Evolutionary conservation across 192 early-diverging fungal species (phyloP).

Genomic region (Backusella westeae): DNA sequence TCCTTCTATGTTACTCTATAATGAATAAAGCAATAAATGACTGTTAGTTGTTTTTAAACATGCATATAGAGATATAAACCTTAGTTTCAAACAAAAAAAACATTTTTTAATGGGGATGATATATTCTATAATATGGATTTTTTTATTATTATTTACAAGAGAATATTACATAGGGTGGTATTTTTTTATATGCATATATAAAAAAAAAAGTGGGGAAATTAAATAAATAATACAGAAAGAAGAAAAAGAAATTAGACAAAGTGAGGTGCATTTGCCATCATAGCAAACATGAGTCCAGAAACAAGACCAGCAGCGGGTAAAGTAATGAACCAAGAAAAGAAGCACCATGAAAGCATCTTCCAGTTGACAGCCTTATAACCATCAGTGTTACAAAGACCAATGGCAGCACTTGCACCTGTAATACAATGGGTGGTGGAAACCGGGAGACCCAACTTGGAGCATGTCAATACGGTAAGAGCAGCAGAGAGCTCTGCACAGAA

Average conservation of each 20-base stretch:
- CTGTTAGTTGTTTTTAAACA: no score
- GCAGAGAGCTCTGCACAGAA: constrained; percentile 79
- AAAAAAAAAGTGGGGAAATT: neutral
- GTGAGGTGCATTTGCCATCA: constrained; percentile 53
- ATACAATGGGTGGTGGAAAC: constrained; percentile 87
- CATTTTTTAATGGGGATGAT: no score
- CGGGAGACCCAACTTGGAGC: constrained; percentile 73
- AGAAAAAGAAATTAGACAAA: neutral
- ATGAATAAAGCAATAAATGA: no score
- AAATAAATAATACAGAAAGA: neutral
- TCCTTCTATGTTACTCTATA: no score
- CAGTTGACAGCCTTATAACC: constrained; percentile 68
- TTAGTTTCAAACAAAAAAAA: no score
- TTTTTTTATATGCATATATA: neutral
- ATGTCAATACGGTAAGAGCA: constrained; percentile 76
- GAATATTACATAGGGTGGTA: neutral
- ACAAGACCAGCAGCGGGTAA: constrained; percentile 67
- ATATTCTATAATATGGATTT: neutral
- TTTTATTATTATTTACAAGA: neutral
- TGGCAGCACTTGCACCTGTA: constrained; percentile 70
- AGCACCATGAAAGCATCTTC: constrained; percentile 61
- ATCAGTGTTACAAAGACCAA: constrained; percentile 66
- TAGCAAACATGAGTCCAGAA: constrained; percentile 67
- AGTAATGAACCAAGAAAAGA: constrained; percentile 75
- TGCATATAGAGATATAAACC: no score